phyloP scores from a whole-genome alignment of 768 basidiomycete genomes.

The Suillus alpinus region DNA sequence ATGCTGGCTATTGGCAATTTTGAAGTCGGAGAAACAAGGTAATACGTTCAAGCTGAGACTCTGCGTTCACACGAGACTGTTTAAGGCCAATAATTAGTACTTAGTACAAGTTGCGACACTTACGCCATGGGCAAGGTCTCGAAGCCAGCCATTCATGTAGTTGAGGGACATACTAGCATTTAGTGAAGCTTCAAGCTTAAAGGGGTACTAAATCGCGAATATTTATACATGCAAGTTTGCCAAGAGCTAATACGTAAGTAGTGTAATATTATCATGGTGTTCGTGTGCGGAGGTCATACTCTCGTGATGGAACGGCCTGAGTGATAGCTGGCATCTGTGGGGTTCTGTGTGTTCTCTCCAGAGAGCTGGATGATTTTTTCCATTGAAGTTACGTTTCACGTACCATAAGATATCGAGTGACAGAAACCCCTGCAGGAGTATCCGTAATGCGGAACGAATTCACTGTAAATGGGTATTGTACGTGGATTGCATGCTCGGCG shows the following conservation, averaged over 20 bases:
- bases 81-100: no score
- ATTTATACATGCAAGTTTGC: background rate
- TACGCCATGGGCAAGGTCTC: no score
- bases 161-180: no score
- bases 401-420: background rate
- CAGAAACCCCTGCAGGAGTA: background rate
- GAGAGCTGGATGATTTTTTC: background rate
- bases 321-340: background rate
- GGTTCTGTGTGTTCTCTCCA: background rate
- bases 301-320: background rate
- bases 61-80: no score
- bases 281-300: background rate
- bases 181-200: no score
- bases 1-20: no score
- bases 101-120: no score
- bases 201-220: background rate
- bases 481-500: background rate
- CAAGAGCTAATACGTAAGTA: background rate
- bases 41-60: no score
- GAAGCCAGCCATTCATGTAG: no score
- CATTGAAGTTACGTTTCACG: background rate
- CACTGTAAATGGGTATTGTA: background rate
- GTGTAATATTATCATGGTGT: background rate
- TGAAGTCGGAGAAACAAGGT: no score
- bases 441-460: background rate